Conservation (phyloP, 495 filamentous ascomycete genomes). For the Viridothelium virens region DNA sequence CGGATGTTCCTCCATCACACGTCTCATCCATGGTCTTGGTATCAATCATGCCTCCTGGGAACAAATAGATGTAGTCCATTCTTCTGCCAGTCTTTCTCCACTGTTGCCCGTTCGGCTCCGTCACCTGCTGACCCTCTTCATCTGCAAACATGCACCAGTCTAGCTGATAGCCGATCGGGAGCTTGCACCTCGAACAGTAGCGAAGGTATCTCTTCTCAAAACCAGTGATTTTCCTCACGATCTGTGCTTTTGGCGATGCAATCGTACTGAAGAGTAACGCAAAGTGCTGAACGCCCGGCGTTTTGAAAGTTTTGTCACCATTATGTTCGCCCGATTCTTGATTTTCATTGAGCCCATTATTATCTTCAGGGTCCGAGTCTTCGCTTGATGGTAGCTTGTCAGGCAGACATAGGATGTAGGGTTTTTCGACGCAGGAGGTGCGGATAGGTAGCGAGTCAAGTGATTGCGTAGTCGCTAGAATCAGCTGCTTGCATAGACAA, state of each 20-base stretch:
- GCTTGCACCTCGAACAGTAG: slow-evolving; percentile 55
- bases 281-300: neutral
- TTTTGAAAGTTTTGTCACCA: neutral
- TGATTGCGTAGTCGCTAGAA: slow-evolving; percentile 56
- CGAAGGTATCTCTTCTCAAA: slow-evolving; percentile 61
- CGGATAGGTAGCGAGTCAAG: slow-evolving; percentile 51
- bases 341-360: slow-evolving; percentile 2
- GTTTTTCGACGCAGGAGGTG: slow-evolving; percentile 37
- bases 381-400: slow-evolving; percentile 17
- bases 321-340: neutral
- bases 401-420: slow-evolving; percentile 31
- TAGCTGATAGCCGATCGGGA: slow-evolving; percentile 57
- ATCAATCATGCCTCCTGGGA: slow-evolving; percentile 35
- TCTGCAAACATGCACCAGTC: slow-evolving; percentile 37
- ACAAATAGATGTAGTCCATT: slow-evolving; percentile 51
- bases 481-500: slow-evolving; percentile 65
- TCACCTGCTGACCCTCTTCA: slow-evolving; percentile 25
- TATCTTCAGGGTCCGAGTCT: slow-evolving; percentile 8
- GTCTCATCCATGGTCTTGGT: slow-evolving; percentile 1
- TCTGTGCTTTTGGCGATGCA: slow-evolving; percentile 43
- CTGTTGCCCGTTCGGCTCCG: slow-evolving; percentile 16
- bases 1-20: neutral
- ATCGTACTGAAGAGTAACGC: slow-evolving; percentile 43
- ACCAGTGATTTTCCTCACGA: slow-evolving; percentile 58
- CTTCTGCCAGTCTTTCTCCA: slow-evolving; percentile 23